Conservation (phyloP, 1,284 basidiomycete genomes). For the Coriolopsis trogii region DNA sequence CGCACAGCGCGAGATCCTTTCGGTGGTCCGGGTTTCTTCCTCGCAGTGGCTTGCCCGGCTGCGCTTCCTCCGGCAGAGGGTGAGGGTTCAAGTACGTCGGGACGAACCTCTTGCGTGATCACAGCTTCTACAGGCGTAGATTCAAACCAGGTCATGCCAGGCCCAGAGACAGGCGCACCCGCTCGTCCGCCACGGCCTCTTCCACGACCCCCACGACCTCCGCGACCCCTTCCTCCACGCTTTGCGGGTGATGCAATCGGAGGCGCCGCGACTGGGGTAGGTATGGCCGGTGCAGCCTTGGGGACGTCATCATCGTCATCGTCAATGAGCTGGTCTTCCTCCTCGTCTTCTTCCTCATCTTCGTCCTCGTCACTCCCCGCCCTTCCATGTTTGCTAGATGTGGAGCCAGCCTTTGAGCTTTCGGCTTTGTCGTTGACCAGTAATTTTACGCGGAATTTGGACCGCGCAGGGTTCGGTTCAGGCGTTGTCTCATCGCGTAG, state of each 20-base stretch:
- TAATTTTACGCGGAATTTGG: constrained; percentile 54
- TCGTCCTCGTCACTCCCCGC: constrained; percentile 54
- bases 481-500: constrained; percentile 70
- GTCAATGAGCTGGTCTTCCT: constrained; percentile 78
- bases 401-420: constrained; percentile 30
- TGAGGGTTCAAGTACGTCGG: constrained; percentile 30
- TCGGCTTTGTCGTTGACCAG: constrained; percentile 50
- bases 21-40: constrained; percentile 41
- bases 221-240: constrained; percentile 28
- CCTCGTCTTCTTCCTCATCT: constrained; percentile 58
- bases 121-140: constrained; percentile 20
- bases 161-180: constrained; percentile 14
- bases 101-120: constrained; percentile 15
- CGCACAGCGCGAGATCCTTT: constrained; percentile 39
- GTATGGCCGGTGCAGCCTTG: constrained; percentile 27
- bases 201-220: constrained; percentile 21
- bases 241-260: constrained; percentile 24
- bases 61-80: constrained; percentile 18
- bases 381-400: constrained; percentile 30
- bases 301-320: constrained; percentile 57
- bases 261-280: constrained; percentile 34
- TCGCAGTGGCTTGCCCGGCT: constrained; percentile 33
- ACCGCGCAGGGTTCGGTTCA: constrained; percentile 48
- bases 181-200: constrained; percentile 21
- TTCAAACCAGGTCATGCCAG: constrained; percentile 25